These are phyloP conservation scores for Jacaranda copaia DNA, from an alignment of 257 asterid genomes.

Conservation along the genomic window DNA sequence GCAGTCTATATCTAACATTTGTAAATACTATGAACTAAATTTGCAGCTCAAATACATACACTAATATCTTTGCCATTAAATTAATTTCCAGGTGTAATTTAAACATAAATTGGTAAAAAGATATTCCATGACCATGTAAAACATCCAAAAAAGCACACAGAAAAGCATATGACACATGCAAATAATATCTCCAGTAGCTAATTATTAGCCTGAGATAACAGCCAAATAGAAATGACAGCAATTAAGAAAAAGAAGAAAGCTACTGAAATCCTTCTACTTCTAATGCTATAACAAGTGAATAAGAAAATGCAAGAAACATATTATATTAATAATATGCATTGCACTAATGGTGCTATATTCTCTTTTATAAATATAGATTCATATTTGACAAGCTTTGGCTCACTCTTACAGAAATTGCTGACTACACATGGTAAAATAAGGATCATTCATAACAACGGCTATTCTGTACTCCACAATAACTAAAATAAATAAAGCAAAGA, in stretches of 20 bases:
- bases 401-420: neutral
- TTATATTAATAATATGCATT: neutral
- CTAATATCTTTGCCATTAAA: no score
- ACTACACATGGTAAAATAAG: neutral
- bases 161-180: neutral
- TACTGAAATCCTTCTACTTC: neutral
- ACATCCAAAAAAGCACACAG: neutral
- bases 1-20: neutral
- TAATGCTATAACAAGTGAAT: constrained; percentile 6
- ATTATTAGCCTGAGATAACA: neutral
- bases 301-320: neutral
- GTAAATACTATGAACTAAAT: neutral
- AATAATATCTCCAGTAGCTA: neutral
- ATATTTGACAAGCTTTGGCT: neutral
- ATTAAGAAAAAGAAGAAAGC: neutral
- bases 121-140: constrained; percentile 4
- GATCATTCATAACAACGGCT: neutral
- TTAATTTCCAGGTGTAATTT: neutral
- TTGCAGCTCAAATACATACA: neutral
- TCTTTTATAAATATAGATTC: neutral
- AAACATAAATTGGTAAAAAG: constrained; percentile 8
- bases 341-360: neutral
- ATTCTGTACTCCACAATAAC: constrained; percentile 4
- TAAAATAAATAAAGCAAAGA: constrained; percentile 13
- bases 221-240: neutral